Percentiles rank a stretch among this genome's conserved stretches.
phyloP scores from a whole-genome alignment of 2,329 filamentous ascomycete species.

The Colletotrichum sp. region DNA sequence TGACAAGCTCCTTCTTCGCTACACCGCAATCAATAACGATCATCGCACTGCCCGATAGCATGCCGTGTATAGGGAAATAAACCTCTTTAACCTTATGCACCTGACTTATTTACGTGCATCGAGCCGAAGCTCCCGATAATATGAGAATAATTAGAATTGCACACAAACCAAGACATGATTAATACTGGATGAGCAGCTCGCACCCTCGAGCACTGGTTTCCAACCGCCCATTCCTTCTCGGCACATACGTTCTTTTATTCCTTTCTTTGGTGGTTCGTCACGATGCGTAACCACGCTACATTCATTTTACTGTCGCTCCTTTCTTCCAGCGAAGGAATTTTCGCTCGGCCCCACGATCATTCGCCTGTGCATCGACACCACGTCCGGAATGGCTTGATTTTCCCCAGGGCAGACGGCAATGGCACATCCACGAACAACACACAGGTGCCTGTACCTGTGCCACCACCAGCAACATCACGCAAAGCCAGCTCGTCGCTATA shows the following conservation, averaged over 20 bases:
- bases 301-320: not conserved
- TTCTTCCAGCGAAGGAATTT: not conserved
- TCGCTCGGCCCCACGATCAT: not conserved
- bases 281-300: not conserved
- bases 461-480: not conserved
- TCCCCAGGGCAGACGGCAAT: not conserved
- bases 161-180: not conserved
- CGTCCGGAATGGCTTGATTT: not conserved
- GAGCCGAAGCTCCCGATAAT: not conserved
- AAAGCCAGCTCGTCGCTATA: not conserved
- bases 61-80: not conserved
- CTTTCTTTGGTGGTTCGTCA: not conserved
- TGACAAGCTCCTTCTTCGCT: not conserved
- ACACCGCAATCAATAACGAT: not conserved
- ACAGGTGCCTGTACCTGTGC: not conserved
- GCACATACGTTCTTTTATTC: not conserved
- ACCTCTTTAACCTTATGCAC: not conserved
- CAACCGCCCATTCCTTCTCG: not conserved
- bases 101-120: not conserved
- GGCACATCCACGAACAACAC: not conserved
- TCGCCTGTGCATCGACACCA: not conserved
- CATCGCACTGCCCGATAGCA: not conserved
- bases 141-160: not conserved
- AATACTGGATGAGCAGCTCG: not conserved
- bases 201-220: accelerated